Percentiles rank a stretch among this genome's conserved stretches.
Conservation (phyloP, 176 grass and related monocot species). For the Tillandsia leiboldiana region DNA sequence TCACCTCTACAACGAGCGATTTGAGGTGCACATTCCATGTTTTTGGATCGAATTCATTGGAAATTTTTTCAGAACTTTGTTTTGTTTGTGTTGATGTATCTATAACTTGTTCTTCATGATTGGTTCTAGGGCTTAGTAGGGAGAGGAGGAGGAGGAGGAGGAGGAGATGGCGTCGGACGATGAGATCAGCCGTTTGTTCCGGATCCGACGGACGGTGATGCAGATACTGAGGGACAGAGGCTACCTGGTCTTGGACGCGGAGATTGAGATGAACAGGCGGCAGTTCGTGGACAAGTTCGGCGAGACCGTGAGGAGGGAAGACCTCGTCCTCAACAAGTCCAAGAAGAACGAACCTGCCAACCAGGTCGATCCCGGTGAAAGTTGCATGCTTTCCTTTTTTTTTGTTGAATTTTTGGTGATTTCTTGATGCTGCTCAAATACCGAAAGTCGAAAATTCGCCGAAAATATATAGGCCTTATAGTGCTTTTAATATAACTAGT, state of each 20-base stretch:
- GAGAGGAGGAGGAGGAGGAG: no score
- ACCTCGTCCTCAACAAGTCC: slow-evolving; percentile 24
- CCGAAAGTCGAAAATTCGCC: no score
- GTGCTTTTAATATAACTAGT: no score
- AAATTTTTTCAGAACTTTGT: no score
- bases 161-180: slow-evolving; percentile 41
- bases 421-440: no score
- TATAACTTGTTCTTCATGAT: no score
- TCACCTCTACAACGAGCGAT: no score
- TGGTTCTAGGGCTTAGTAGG: no score
- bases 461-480: no score
- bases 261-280: slow-evolving; percentile 21
- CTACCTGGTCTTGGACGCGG: slow-evolving; percentile 20
- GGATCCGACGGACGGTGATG: slow-evolving; percentile 59
- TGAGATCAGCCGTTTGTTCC: slow-evolving; percentile 42
- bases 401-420: not conserved
- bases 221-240: slow-evolving; percentile 70
- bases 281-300: slow-evolving; percentile 35
- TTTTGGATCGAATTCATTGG: no score
- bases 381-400: not conserved
- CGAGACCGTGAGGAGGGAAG: slow-evolving; percentile 34
- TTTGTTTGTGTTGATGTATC: no score
- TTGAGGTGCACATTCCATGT: no score
- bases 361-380: slow-evolving; percentile 5
- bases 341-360: slow-evolving; percentile 18